Conservation (phyloP, 345 rosid species). For the Syzygium jambos region DNA sequence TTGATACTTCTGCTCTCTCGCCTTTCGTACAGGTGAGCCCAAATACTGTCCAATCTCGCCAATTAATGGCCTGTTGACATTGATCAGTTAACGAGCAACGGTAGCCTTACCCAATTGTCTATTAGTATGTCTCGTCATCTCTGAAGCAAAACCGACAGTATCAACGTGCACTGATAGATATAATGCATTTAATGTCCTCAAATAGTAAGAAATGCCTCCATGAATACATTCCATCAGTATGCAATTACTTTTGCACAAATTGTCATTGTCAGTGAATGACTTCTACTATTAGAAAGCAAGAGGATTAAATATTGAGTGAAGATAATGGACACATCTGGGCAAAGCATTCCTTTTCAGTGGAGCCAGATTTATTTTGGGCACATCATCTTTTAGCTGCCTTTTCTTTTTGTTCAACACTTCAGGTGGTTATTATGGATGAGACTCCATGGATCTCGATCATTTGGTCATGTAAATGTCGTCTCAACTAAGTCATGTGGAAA, state of each 20-base stretch:
- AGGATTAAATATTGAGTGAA: neutral
- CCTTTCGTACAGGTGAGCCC: conserved; percentile 79
- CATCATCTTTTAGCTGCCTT: neutral
- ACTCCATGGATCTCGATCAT: neutral
- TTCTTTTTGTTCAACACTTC: neutral
- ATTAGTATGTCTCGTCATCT: neutral
- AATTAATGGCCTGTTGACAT: neutral
- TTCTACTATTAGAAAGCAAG: neutral
- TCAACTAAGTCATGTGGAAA: neutral
- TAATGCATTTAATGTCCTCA: neutral
- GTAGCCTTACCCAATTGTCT: neutral
- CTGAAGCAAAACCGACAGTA: neutral
- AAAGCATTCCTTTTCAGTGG: neutral
- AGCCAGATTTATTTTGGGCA: neutral
- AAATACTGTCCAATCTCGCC: neutral
- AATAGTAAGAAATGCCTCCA: neutral
- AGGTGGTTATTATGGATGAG: neutral
- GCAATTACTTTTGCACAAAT: neutral
- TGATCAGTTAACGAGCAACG: neutral
- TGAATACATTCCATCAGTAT: neutral
- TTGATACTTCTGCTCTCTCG: conserved; percentile 44
- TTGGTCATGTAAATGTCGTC: neutral
- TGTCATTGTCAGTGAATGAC: neutral
- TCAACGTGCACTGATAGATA: neutral
- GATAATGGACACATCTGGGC: neutral